Evolutionary conservation across 2,329 filamentous ascomycete species (phyloP), one percentile per base, ranked within the genome.

Genomic region (Apiospora phragmitis): DNA sequence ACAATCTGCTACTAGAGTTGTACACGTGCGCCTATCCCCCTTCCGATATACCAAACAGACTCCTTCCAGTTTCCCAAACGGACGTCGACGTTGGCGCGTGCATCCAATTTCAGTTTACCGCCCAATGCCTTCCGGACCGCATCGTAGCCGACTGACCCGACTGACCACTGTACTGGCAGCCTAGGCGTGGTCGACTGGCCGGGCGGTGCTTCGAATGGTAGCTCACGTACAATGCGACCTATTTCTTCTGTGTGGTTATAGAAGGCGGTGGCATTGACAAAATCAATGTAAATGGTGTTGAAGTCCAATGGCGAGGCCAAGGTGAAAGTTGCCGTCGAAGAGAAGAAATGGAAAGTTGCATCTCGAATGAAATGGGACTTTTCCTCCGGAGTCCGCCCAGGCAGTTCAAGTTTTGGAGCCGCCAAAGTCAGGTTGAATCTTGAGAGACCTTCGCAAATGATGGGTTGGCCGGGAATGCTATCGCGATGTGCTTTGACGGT

Each of bases 301-400:
- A 90, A 84, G 51, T 85, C 82, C 11, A 98, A 85, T 0, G 96
- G 96, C 0, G 95, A 98, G 49, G 91, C 87, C 29, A 98, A 86
- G 0, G 89, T 91, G 80, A 99, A 98, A 0, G 92, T 90, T 4
- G 95, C 95, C 0, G 94, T 94, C 0, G 94, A 97, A 21, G 93
- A 93, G 73, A 96, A 87, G 68, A 98, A 82, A 82, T 98, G 94
- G 81, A 99, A 91, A 8, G 91, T 95, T 14, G 95, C 93, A 75
- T 94, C 91, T 78, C 92, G 89, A 75, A 99, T 94, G 80, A 98
- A 98, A 74, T 90, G 90, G 0, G 87, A 82, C 38, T 82, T 82
- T 32, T 84, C 81, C 49, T 85, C 81, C 14, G 82, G 81, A 18
- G 83, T 81, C 32, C 83, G 81, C 32, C 86, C 86, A 21, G 90